phyloP scores from a whole-genome alignment of 1,139 yeast genomes.

The Tardiomyces digboiensis region DNA sequence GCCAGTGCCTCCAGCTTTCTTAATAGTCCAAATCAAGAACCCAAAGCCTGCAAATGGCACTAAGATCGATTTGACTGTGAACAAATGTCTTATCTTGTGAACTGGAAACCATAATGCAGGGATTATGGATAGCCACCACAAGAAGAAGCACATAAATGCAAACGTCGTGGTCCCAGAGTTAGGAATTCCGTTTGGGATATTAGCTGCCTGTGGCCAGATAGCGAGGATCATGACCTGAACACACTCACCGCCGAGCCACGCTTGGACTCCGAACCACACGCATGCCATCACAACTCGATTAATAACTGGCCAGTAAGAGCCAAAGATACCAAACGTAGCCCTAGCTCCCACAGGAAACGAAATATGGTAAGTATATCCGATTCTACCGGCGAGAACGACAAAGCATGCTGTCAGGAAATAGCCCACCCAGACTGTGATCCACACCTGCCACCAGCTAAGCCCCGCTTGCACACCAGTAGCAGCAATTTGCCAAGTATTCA shows the following conservation, averaged over 20 bases:
- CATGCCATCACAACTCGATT: constrained; percentile 25
- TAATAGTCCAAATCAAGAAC: constrained; percentile 72
- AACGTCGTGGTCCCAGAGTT: constrained; percentile 52
- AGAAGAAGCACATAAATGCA: constrained; percentile 61
- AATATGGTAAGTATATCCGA: constrained; percentile 30
- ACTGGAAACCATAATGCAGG: constrained; percentile 80
- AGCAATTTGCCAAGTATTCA: constrained; percentile 88
- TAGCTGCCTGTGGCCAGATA: constrained; percentile 32
- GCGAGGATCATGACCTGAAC: constrained; percentile 46
- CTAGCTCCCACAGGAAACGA: constrained; percentile 31
- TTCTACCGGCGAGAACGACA: constrained; percentile 26
- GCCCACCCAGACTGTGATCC: constrained; percentile 69
- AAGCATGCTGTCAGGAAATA: constrained; percentile 24
- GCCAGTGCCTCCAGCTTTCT: constrained; percentile 66
- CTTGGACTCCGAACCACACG: constrained; percentile 69
- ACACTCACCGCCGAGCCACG: constrained; percentile 75
- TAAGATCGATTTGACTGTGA: constrained; percentile 65
- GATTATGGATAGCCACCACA: constrained; percentile 67
- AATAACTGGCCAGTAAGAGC: constrained; percentile 29
- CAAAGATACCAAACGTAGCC: constrained; percentile 30
- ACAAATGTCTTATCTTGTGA: constrained; percentile 69
- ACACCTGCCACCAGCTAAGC: constrained; percentile 82
- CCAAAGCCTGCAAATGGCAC: constrained; percentile 78
- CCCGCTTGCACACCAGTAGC: constrained; percentile 71
- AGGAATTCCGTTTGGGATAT: constrained; percentile 37